These are phyloP conservation scores for Neopestalotiopsis sp. DNA, from an alignment of 2,329 filamentous ascomycete genomes.

Conservation along the genomic window DNA sequence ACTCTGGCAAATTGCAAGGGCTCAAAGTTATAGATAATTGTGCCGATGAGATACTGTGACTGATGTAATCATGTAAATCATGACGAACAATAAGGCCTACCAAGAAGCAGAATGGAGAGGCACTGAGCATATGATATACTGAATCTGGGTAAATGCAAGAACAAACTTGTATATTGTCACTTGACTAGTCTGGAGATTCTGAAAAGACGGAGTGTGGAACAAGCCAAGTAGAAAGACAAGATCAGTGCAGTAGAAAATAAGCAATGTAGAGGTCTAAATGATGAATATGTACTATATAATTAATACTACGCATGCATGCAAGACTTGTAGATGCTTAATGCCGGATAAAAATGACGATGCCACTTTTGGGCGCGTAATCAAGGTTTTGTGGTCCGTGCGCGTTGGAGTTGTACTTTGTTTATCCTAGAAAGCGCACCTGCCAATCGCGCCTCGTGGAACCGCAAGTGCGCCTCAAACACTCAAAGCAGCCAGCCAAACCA, in stretches of 20 bases:
- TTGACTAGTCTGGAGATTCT: neutral
- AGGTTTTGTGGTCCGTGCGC: neutral
- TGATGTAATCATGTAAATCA: too few relatives aligned
- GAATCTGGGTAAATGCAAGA: neutral
- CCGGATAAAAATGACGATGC: neutral
- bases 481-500: neutral
- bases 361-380: neutral
- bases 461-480: constrained; percentile 10
- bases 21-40: too few relatives aligned
- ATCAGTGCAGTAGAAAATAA: neutral
- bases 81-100: too few relatives aligned
- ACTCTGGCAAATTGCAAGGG: too few relatives aligned
- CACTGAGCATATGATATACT: too few relatives aligned
- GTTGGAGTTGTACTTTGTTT: constrained; percentile 11
- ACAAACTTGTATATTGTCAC: neutral
- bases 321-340: neutral
- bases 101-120: too few relatives aligned
- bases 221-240: neutral
- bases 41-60: too few relatives aligned
- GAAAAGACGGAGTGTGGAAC: neutral
- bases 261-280: neutral
- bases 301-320: neutral
- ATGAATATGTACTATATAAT: neutral
- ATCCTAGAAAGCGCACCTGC: constrained; percentile 7
- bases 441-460: constrained; percentile 12